Percentiles rank a stretch among this genome's conserved stretches.
These are phyloP conservation scores for Coemansia sp. DNA, from an alignment of 192 early-diverging fungal genomes.

Conservation along the genomic window DNA sequence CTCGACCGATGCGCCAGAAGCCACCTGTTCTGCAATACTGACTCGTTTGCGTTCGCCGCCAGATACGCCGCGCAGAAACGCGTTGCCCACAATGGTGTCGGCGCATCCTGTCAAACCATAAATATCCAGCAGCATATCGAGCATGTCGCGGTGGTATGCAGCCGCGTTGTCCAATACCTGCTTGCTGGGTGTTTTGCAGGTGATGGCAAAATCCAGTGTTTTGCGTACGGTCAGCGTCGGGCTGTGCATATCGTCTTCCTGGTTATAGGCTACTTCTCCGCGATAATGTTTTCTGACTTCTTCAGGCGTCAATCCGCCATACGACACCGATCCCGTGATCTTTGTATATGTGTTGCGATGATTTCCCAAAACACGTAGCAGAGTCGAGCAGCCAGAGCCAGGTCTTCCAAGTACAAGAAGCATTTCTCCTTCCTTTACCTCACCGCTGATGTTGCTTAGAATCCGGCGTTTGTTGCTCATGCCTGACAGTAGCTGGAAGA, in stretches of 20 bases:
- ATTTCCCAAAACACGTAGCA: constrained; percentile 66
- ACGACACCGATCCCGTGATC: constrained; percentile 63
- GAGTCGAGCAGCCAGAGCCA: constrained; percentile 67
- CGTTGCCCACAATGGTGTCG: constrained; percentile 68
- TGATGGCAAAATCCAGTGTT: constrained; percentile 76
- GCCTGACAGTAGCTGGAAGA: constrained; percentile 3
- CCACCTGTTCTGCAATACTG: constrained; percentile 77
- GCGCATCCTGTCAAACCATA: constrained; percentile 55
- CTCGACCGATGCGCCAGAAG: constrained; percentile 61
- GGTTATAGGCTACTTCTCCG: constrained; percentile 77
- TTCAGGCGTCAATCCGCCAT: constrained; percentile 66
- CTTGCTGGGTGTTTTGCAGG: constrained; percentile 71
- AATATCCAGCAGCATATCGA: constrained; percentile 59
- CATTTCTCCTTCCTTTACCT: constrained; percentile 73
- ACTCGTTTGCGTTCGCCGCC: constrained; percentile 80
- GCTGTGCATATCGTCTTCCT: constrained; percentile 81
- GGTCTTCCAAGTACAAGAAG: constrained; percentile 69
- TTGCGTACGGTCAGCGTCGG: constrained; percentile 78
- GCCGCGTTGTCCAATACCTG: constrained; percentile 72
- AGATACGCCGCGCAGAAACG: constrained; percentile 76
- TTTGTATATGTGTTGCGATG: constrained; percentile 57
- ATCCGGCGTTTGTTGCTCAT: constrained; percentile 40
- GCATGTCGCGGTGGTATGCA: constrained; percentile 50
- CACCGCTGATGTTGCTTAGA: constrained; percentile 63
- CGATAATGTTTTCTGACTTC: constrained; percentile 65